Evolutionary conservation across 1,284 basidiomycete species (phyloP).

Genomic region (Heterobasidion occidentale): DNA sequence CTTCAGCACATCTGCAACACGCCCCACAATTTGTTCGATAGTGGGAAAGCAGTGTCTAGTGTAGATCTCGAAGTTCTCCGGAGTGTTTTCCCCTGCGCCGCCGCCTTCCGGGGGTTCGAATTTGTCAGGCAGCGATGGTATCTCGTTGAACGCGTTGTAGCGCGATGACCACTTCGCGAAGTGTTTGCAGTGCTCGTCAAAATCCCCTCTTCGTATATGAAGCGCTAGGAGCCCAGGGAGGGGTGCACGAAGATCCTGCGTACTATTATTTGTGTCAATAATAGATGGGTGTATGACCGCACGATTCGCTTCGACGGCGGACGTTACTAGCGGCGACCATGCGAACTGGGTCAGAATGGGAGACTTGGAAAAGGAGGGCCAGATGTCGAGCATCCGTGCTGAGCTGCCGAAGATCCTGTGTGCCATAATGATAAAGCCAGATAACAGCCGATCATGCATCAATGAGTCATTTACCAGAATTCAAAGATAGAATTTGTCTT

Average conservation of each 20-base stretch:
- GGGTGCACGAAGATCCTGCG: not conserved
- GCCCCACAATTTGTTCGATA: conserved; percentile 41
- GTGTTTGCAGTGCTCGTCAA: conserved; percentile 48
- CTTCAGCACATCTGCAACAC: conserved; percentile 30
- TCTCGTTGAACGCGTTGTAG: conserved; percentile 54
- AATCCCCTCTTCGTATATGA: conserved; percentile 65
- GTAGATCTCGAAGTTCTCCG: conserved; percentile 35
- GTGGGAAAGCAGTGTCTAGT: conserved; percentile 50
- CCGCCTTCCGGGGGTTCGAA: conserved; percentile 35
- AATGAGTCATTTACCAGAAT: conserved; percentile 19
- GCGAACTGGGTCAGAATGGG: conserved; percentile 43
- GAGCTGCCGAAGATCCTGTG: conserved; percentile 43
- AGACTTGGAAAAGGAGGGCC: conserved; percentile 35
- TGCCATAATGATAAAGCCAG: too few species aligned
- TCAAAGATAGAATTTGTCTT: conserved; percentile 37
- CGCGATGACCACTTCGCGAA: conserved; percentile 39
- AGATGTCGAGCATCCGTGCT: conserved; percentile 36
- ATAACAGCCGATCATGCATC: not conserved
- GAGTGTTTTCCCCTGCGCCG: conserved; percentile 27
- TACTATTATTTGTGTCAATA: not conserved
- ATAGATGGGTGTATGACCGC: conserved; percentile 32
- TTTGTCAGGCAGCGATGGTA: conserved; percentile 39
- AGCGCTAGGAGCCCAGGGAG: conserved; percentile 47
- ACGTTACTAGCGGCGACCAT: conserved; percentile 55
- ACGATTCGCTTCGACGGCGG: conserved; percentile 43